A percentile compares a stretch with the other conserved stretches of the same genome.
Evolutionary conservation across 306 rosid genomes (phyloP).

Genomic region (Trifolium fragiferum): DNA sequence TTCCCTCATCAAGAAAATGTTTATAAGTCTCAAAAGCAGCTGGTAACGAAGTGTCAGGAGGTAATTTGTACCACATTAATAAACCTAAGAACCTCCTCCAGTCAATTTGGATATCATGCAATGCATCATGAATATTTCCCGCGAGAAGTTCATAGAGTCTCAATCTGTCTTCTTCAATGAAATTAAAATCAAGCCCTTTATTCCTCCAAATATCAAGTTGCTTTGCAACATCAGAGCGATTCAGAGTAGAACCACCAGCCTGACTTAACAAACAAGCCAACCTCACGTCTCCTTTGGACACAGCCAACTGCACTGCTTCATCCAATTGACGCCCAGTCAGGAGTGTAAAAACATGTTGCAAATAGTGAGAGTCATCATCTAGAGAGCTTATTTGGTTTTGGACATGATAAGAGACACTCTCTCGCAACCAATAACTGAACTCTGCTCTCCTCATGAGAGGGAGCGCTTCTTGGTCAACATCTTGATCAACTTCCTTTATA

Average conservation of each 20-base stretch:
- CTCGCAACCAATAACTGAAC: slow-evolving; percentile 96
- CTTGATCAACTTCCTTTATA: slow-evolving; percentile 62
- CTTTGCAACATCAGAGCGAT: slow-evolving; percentile 71
- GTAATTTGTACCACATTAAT: slow-evolving; percentile 86
- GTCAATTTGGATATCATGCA: slow-evolving; percentile 67
- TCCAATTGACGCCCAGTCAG: slow-evolving; percentile 87
- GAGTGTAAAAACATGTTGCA: slow-evolving; percentile 74
- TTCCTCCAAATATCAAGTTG: slow-evolving; percentile 89
- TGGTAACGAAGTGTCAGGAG: slow-evolving; percentile 76
- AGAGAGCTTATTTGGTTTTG: slow-evolving; percentile 79
- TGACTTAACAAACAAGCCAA: slow-evolving; percentile 89
- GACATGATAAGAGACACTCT: slow-evolving; percentile 80
- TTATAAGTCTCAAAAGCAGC: slow-evolving; percentile 70
- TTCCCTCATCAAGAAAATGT: slow-evolving; percentile 72
- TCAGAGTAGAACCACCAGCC: slow-evolving; percentile 89
- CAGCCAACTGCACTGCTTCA: slow-evolving; percentile 83
- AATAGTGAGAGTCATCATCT: slow-evolving; percentile 68
- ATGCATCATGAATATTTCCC: slow-evolving; percentile 73
- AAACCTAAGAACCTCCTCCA: slow-evolving; percentile 97
- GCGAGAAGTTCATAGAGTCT: slow-evolving; percentile 84
- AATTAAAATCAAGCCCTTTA: slow-evolving; percentile 86
- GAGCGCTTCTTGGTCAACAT: slow-evolving; percentile 81
- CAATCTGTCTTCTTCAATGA: slow-evolving; percentile 84
- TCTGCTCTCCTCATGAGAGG: slow-evolving; percentile 93
- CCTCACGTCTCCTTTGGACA: slow-evolving; percentile 88